Percentiles rank a stretch among this genome's conserved stretches.
Evolutionary conservation across 78 protist species (phyloP).

Genomic region (Bigelowiella natans): DNA sequence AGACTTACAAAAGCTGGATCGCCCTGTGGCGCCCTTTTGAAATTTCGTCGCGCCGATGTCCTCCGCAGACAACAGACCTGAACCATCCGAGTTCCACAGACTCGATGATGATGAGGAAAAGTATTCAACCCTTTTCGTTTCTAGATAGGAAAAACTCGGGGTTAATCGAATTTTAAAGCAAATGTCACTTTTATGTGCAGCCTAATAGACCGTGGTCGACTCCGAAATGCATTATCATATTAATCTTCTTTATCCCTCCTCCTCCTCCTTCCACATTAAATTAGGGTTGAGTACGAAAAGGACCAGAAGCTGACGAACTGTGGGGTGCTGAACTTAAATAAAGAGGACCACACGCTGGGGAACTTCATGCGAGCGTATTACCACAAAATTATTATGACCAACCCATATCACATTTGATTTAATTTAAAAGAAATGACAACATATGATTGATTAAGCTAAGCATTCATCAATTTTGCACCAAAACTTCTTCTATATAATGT

Average conservation of each 20-base stretch:
- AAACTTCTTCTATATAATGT: too few relatives aligned
- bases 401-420: too few relatives aligned
- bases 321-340: not conserved
- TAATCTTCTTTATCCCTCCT: too few relatives aligned
- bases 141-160: not conserved
- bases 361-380: not conserved
- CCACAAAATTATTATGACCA: too few relatives aligned
- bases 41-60: too few relatives aligned
- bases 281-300: not conserved
- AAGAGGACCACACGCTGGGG: not conserved
- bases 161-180: not conserved
- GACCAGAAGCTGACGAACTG: not conserved
- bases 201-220: not conserved
- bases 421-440: too few relatives aligned
- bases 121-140: not conserved
- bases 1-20: too few relatives aligned
- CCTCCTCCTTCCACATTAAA: too few relatives aligned
- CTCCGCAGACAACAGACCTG: not conserved
- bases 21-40: too few relatives aligned
- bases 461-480: too few relatives aligned
- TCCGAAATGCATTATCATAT: too few relatives aligned
- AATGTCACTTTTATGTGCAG: not conserved
- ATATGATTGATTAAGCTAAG: too few relatives aligned
- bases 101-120: not conserved
- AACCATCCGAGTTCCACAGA: not conserved